Evolutionary conservation across 805 yeast species (phyloP), one percentile per base, ranked within the genome.

Genomic region (Schwanniomyces sp.): DNA sequence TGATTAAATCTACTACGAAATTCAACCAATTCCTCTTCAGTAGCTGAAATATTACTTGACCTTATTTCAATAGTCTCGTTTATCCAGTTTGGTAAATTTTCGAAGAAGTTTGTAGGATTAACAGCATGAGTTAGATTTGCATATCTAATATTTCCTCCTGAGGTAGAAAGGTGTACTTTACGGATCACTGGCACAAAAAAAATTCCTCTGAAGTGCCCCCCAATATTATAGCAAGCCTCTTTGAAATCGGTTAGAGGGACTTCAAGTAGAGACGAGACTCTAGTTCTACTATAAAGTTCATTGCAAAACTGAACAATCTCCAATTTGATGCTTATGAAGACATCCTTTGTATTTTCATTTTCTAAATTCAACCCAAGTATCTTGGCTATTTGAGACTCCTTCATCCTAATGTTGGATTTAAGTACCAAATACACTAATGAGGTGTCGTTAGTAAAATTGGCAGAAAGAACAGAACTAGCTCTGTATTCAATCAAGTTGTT

Each of bases 211-310:
- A 53, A 65, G 7, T 54, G 46, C 18, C 53, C 49, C 2, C 64
- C 70, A 7, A 64, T 54, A 18, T 52, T 48, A 42, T 63, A 65
- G 43, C 60, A 55, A 1, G 59, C 49, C 3, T 58, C 52, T 24
- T 61, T 58, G 7, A 65, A 26, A 41, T 63, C 59, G 2, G 70
- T 61, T 36, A 65, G 40, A 1, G 69, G 68, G 45, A 58, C 51
- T 5, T 61, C 58, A 6, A 46, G 48, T 17, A 54, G 41, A 16
- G 34, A 10, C 16, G 26, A 5, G 6, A 34, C 17, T 12, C 36
- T 25, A 8, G 40, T 30, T 5, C 24, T 9, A 3, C 17, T 8
- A 26, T 26, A 43, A 7, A 49, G 36, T 12, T 30, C 17, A 21
- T 26, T 26, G 7, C 42, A 46, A 10, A 40, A 17, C 8, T 27